Percentiles rank a stretch among this genome's conserved stretches.
These are phyloP conservation scores for Russula griseocarnosa DNA, from an alignment of 768 basidiomycete genomes.

Conservation along the genomic window DNA sequence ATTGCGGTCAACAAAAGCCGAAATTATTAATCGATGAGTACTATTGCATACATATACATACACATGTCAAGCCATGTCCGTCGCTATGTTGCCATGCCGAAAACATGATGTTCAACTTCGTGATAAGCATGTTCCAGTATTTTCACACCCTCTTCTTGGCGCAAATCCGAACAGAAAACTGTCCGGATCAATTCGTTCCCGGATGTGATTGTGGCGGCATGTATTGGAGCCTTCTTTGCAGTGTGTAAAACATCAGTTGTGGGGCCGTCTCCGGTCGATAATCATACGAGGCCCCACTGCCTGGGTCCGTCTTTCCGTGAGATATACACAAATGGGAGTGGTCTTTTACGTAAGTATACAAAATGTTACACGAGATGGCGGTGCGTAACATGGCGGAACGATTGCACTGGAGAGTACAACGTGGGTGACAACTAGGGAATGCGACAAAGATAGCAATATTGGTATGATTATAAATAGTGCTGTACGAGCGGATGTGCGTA, in stretches of 20 bases:
- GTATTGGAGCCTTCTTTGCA: neutral
- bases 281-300: neutral
- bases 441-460: conserved; percentile 16
- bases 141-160: conserved; percentile 13
- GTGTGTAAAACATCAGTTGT: conserved; percentile 7
- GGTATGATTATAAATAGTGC: conserved; percentile 26
- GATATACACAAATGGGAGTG: conserved; percentile 9
- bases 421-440: conserved; percentile 7
- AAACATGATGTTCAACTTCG: conserved; percentile 29
- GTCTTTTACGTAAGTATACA: conserved; percentile 16
- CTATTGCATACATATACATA: conserved; percentile 14
- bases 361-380: conserved; percentile 3
- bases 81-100: conserved; percentile 29
- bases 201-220: conserved; percentile 24
- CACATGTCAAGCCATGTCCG: conserved; percentile 18
- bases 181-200: conserved; percentile 2
- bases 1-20: conserved; percentile 31
- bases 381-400: conserved; percentile 6
- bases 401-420: neutral
- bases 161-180: conserved; percentile 16
- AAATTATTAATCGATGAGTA: conserved; percentile 8
- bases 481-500: conserved; percentile 20
- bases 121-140: conserved; percentile 25
- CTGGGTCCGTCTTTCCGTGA: conserved; percentile 9
- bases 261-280: neutral